Evolutionary conservation across 331 rosid genomes (phyloP).

Genomic region (Phaseolus coccineus): DNA sequence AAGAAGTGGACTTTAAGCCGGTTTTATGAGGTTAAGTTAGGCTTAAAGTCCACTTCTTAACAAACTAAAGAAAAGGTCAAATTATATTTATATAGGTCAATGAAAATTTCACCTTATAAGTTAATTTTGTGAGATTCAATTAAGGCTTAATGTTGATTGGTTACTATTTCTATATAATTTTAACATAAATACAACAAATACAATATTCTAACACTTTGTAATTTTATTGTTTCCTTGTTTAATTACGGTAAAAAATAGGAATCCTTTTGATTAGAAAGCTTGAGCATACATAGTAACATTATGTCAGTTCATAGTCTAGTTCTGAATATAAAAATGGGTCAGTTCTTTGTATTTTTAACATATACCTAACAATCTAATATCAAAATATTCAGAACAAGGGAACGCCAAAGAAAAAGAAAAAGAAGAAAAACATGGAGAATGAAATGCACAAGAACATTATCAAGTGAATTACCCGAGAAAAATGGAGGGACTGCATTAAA

Average conservation of each 20-base stretch:
- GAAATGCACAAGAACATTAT: slow-evolving; percentile 14
- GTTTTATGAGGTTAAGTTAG: too few relatives aligned
- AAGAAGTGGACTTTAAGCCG: too few relatives aligned
- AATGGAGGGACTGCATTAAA: slow-evolving; percentile 90
- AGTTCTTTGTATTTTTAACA: slow-evolving; percentile 18
- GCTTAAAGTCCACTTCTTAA: too few relatives aligned
- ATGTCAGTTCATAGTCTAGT: background rate
- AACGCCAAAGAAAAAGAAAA: background rate
- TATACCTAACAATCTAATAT: slow-evolving; percentile 25
- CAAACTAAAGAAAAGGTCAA: too few relatives aligned
- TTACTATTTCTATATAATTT: too few relatives aligned
- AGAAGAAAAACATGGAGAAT: slow-evolving; percentile 9
- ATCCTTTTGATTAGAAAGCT: background rate
- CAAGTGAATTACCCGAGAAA: slow-evolving; percentile 82
- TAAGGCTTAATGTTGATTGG: too few relatives aligned
- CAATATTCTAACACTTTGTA: too few relatives aligned
- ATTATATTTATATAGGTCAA: too few relatives aligned
- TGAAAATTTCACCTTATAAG: too few relatives aligned
- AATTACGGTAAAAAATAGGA: slow-evolving; percentile 15
- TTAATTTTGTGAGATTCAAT: too few relatives aligned
- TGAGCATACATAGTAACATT: slow-evolving; percentile 10
- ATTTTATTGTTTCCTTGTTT: slow-evolving; percentile 1
- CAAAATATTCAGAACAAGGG: slow-evolving; percentile 31
- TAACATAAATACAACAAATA: too few relatives aligned
- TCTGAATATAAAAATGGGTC: slow-evolving; percentile 5